A percentile compares a stretch with the other conserved stretches of the same genome.
Evolutionary conservation across 2,329 filamentous ascomycete genomes (phyloP).

Genomic region (Pseudocercospora macadamiae): DNA sequence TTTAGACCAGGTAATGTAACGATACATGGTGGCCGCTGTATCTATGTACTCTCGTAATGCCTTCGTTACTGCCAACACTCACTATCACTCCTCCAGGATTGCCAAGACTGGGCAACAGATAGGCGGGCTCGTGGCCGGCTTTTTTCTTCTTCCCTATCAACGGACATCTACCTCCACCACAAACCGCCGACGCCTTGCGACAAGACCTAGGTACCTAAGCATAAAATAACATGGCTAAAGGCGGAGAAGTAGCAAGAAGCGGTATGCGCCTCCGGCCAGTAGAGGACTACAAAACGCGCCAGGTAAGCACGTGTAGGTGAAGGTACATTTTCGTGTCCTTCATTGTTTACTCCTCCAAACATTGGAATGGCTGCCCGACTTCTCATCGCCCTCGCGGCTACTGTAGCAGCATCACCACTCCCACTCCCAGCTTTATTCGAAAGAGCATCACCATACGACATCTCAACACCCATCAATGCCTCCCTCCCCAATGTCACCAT

Average conservation of each 20-base stretch:
- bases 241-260: background rate
- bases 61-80: too few species aligned
- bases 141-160: background rate
- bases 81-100: background rate
- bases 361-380: background rate
- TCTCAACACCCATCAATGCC: slow-evolving; percentile 41
- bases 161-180: background rate
- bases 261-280: background rate
- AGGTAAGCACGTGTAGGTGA: background rate
- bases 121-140: background rate
- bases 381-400: background rate
- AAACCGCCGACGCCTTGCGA: background rate
- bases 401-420: background rate
- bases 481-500: slow-evolving; percentile 60
- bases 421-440: background rate
- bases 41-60: too few species aligned
- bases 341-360: background rate
- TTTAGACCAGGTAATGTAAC: too few species aligned
- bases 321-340: background rate
- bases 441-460: slow-evolving; percentile 14
- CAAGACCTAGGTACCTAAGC: background rate
- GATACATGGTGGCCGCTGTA: too few species aligned
- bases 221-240: background rate
- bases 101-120: background rate
- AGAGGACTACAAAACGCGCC: background rate